Base-by-base conservation (phyloP, 2,329 filamentous ascomycete species). In the Epichloe sp. region DNA sequence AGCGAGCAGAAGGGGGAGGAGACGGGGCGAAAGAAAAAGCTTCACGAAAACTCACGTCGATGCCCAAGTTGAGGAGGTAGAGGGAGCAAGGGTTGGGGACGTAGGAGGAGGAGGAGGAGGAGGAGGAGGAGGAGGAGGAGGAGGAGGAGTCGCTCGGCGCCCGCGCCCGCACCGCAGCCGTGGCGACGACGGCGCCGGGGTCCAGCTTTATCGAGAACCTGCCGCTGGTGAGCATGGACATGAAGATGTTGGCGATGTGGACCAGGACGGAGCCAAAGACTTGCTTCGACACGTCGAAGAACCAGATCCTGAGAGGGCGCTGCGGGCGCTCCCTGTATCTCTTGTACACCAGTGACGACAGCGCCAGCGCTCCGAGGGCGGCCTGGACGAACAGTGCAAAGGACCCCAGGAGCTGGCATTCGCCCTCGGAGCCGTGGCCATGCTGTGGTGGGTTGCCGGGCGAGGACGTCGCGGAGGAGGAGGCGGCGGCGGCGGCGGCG, bases 211-310 rank as follows among this genome's bases (percentile, higher is more conserved):
- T 77, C 51, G 79, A 80, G 60, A 97, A 85, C 60, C 86, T 82
- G 3, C 89, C 90, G 50, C 87, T 91, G 1, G 88, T 94, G 58
- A 98, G 77, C 86, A 97, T 88, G 45, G 88, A 94, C 85, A 98
- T 95, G 67, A 95, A 81, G 49, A 98, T 77, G 64, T 98, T 98
- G 58, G 90, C 87, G 44, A 91, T 76, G 69, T 98, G 93, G 36
- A 96, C 82, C 65, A 98, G 76, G 44, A 89, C 83, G 34, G 89
- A 94, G 21, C 93, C 93, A 62, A 97, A 86, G 50, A 98, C 88
- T 73, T 98, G 93, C 73, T 98, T 98, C 35, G 88, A 95, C 23
- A 83, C 93, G 64, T 98, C 93, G 66, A 97, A 98, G 67, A 87
- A 90, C 91, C 93, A 98, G 57, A 98, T 89, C 76, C 94, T 95